These are phyloP conservation scores for Cadophora luteo-olivacea DNA, from an alignment of 2,329 filamentous ascomycete genomes.

Conservation along the genomic window DNA sequence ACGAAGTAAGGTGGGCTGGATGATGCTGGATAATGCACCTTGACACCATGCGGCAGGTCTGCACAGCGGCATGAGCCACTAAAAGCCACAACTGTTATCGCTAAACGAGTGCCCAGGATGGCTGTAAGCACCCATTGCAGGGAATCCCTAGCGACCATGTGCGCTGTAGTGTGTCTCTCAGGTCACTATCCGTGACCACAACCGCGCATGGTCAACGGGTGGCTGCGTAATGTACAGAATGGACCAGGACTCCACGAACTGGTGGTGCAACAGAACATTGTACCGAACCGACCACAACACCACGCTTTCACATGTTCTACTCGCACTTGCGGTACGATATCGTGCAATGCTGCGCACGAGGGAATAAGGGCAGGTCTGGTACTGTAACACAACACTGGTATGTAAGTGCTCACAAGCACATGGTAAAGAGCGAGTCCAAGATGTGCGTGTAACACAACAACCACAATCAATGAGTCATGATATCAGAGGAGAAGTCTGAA, in stretches of 20 bases:
- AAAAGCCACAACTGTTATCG: not conserved
- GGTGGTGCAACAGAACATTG: not conserved
- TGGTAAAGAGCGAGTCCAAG: not conserved
- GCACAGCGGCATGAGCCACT: not conserved
- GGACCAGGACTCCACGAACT: not conserved
- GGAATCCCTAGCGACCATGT: not conserved
- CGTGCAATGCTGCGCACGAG: not conserved
- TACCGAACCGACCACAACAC: not conserved
- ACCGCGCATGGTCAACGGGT: not conserved
- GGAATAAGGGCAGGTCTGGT: not conserved
- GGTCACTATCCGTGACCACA: not conserved
- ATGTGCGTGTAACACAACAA: not conserved
- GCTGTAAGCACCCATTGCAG: not conserved
- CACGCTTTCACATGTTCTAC: constrained; percentile 4
- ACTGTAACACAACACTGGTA: not conserved
- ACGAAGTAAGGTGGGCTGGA: not conserved
- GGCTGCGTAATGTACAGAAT: constrained; percentile 16
- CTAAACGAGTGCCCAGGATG: not conserved
- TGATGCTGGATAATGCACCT: not conserved
- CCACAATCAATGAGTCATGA: not conserved
- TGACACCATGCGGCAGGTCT: not conserved
- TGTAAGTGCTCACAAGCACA: not conserved
- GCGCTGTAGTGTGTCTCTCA: not conserved
- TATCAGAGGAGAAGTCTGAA: not conserved
- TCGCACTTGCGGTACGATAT: constrained; percentile 5